Base-by-base conservation (phyloP, 179 eudicot species). In the Silene coronaria region DNA sequence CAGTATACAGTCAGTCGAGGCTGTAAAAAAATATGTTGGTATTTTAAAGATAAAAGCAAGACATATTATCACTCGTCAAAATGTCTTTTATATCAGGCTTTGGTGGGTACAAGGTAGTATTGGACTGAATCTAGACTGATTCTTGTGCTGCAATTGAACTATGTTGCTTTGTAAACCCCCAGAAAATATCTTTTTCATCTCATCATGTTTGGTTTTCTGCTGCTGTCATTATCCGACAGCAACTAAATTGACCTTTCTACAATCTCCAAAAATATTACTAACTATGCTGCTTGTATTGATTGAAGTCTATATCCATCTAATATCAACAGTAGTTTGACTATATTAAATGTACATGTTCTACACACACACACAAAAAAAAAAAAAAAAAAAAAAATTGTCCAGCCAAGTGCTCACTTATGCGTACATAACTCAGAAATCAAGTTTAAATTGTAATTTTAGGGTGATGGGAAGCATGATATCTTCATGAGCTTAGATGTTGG, bases 161-260 rank as follows among this genome's bases (percentile, higher is more conserved):
- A n/a, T n/a, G 27, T 66, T 32, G 4, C 45, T 28, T 32, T 66
- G 24, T 21, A 13, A 67, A 19, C 3, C 51, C 27, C 27, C 71
- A 7, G 21, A 67, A 67, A 34, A 34, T 9, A 19, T 67, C 51
- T 67, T 67, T 67, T 48, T 67, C 3, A 23, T 68, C 5, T 14
- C 46, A 66, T 66, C 46, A 30, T 66, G 57, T 21, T 67, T 67
- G 71, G 71, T 67, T 34, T 14, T 45, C 57, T 42, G 72, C 21
- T 53, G 22, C 23, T 68, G 38, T 67, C 71, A 2, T n/a, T 34
- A 67, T 36, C 48, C 36, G 26, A 36, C 51, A n/a, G 42, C 71
- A 67, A 38, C 5, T 58, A 42, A 34, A 12, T 60, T 45, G 51
- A 70, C 70, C 26, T 19, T 67, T 3, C 9, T 64, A 59, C 73